Conservation (phyloP, 768 basidiomycete species). For the Rhizopogon vulgaris region DNA sequence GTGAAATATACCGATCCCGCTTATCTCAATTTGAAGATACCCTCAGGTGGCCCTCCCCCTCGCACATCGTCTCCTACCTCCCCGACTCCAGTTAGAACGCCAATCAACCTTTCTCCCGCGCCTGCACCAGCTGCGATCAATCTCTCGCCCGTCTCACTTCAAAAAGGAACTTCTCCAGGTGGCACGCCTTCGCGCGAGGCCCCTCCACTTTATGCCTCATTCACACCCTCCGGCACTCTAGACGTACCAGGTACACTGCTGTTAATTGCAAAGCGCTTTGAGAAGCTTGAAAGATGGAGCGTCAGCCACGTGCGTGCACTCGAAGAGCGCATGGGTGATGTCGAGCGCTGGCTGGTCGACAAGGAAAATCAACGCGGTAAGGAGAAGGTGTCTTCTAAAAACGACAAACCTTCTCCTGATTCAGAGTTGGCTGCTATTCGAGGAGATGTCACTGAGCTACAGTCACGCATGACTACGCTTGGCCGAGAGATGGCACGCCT, state of each 20-base stretch:
- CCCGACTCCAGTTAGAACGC: constrained; percentile 44
- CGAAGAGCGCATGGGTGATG: constrained; percentile 89
- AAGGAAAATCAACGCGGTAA: constrained; percentile 57
- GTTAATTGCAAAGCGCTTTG: constrained; percentile 68
- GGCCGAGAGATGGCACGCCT: constrained; percentile 78
- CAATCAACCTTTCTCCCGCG: constrained; percentile 23
- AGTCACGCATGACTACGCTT: constrained; percentile 66
- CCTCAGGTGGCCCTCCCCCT: constrained; percentile 40
- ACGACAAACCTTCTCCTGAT: constrained; percentile 14
- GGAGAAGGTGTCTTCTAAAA: constrained; percentile 35
- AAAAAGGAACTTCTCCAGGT: constrained; percentile 35
- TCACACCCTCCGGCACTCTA: constrained; percentile 60
- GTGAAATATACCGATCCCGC: constrained; percentile 54
- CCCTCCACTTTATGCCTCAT: constrained; percentile 74
- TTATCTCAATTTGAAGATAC: constrained; percentile 49
- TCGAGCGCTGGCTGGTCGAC: constrained; percentile 86
- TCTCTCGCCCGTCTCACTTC: constrained; percentile 61
- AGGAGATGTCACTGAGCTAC: constrained; percentile 67
- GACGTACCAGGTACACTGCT: constrained; percentile 73
- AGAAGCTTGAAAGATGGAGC: constrained; percentile 88
- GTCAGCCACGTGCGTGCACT: constrained; percentile 83
- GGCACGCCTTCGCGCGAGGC: constrained; percentile 37
- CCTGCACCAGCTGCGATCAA: constrained; percentile 37
- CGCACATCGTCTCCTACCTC: constrained; percentile 53
- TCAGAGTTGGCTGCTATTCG: constrained; percentile 48